Evolutionary conservation across 2,329 filamentous ascomycete species (phyloP).

Genomic region (Podosphaera fusca): DNA sequence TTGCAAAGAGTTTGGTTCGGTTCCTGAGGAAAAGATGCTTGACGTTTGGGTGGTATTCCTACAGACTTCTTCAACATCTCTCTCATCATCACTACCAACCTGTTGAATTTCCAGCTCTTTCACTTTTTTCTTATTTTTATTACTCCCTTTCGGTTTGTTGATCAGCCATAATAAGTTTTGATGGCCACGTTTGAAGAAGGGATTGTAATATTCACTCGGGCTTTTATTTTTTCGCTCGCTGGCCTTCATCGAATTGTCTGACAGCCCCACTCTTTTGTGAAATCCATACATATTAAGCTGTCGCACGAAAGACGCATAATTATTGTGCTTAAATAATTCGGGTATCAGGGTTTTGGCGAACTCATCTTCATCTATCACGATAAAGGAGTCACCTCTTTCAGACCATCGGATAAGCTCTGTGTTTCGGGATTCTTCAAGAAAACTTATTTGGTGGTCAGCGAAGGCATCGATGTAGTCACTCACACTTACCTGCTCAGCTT

Average conservation of each 20-base stretch:
- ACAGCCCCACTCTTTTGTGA: constrained; percentile 57
- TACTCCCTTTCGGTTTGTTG: constrained; percentile 69
- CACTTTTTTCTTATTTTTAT: constrained; percentile 28
- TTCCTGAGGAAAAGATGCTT: constrained; percentile 16
- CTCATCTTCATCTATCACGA: constrained; percentile 87
- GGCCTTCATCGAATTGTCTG: constrained; percentile 92
- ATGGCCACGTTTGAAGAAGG: constrained; percentile 81
- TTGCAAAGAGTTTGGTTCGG: constrained; percentile 23
- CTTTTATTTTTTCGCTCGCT: constrained; percentile 95
- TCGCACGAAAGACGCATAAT: constrained; percentile 55
- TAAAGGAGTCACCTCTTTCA: constrained; percentile 85
- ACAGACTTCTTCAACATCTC: constrained; percentile 18
- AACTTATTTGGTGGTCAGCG: constrained; percentile 29
- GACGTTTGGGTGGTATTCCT: constrained; percentile 22
- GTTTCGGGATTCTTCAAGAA: constrained; percentile 79
- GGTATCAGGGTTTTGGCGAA: constrained; percentile 53
- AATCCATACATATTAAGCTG: constrained; percentile 95
- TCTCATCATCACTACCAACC: constrained; percentile 42
- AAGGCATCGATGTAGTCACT: background rate
- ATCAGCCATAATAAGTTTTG: constrained; percentile 90
- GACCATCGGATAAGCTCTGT: constrained; percentile 94
- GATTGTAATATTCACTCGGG: constrained; percentile 93
- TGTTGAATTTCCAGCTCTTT: constrained; percentile 42
- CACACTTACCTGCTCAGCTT: constrained; percentile 72
- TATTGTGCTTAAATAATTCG: constrained; percentile 59